Evolutionary conservation across 2,329 filamentous ascomycete genomes (phyloP).

Genomic region (Dactylellina parvicollis): DNA sequence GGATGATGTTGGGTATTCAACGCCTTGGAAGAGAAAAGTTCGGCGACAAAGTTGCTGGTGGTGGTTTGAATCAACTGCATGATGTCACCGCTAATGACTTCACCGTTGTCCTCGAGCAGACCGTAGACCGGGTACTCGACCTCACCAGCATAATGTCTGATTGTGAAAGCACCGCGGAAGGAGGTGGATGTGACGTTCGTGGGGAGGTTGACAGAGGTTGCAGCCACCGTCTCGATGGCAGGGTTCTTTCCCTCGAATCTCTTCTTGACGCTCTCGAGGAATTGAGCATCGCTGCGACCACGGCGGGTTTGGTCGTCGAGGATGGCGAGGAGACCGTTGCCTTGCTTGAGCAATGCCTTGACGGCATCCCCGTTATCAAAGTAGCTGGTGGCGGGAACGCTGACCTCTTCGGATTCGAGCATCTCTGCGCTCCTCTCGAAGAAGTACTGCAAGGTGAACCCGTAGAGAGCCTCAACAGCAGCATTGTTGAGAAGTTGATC

Average conservation of each 20-base stretch:
- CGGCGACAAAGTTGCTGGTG: constrained; percentile 85
- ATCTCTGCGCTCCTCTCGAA: constrained; percentile 94
- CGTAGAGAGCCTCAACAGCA: constrained; percentile 89
- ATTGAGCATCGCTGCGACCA: constrained; percentile 85
- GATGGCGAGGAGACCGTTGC: constrained; percentile 92
- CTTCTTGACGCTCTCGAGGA: constrained; percentile 89
- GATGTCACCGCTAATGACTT: constrained; percentile 92
- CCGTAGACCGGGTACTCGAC: constrained; percentile 91
- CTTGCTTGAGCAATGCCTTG: constrained; percentile 86
- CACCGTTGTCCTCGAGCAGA: constrained; percentile 92
- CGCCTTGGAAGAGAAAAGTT: constrained; percentile 95
- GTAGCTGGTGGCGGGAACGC: constrained; percentile 89
- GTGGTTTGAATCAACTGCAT: constrained; percentile 92
- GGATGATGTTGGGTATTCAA: constrained; percentile 93
- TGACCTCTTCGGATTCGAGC: constrained; percentile 92
- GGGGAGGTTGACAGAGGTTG: constrained; percentile 69
- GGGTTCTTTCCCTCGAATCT: constrained; percentile 95
- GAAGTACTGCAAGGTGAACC: constrained; percentile 92
- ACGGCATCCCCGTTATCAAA: constrained; percentile 98
- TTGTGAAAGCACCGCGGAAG: constrained; percentile 71
- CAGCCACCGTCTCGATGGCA: constrained; percentile 80
- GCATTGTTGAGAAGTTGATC: constrained; percentile 96
- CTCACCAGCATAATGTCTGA: constrained; percentile 95
- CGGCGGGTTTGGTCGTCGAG: constrained; percentile 94
- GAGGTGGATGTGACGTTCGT: constrained; percentile 89